Percentiles rank a stretch among this genome's conserved stretches.
Conservation (phyloP, 306 rosid species). For the Castanea crenata region DNA sequence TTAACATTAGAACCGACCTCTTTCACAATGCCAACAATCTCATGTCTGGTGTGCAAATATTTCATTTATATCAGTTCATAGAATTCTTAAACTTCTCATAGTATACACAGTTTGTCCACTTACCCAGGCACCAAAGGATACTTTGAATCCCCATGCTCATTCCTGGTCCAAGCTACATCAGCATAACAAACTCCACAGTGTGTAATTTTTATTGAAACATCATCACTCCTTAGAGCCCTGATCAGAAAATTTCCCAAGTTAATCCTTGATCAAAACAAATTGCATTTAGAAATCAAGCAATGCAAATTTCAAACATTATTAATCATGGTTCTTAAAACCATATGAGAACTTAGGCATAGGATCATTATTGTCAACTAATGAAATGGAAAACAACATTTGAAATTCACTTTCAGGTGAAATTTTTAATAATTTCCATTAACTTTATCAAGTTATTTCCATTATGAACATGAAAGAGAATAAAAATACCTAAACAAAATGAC, state of each 20-base stretch:
- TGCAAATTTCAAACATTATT: not conserved
- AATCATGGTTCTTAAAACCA: no score
- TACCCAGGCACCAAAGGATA: slow-evolving; percentile 47
- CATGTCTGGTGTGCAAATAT: slow-evolving; percentile 29
- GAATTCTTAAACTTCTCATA: no score
- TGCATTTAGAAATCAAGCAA: not conserved
- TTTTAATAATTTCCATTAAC: no score
- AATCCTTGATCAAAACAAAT: no score
- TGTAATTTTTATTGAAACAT: slow-evolving; percentile 43
- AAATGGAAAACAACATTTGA: no score
- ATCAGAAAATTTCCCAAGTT: not conserved
- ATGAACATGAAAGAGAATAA: no score
- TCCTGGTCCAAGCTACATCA: slow-evolving; percentile 36
- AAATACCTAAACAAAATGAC: no score
- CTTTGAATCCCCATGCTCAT: slow-evolving; percentile 37
- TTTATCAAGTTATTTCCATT: no score
- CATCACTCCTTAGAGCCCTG: slow-evolving; percentile 38
- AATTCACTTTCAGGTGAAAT: no score
- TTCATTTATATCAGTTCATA: not conserved
- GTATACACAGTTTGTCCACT: not conserved
- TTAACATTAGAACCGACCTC: slow-evolving; percentile 36
- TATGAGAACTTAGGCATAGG: no score
- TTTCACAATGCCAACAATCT: slow-evolving; percentile 47
- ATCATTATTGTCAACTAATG: no score
- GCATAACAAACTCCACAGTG: slow-evolving; percentile 51